Base-by-base conservation (phyloP, 2,329 filamentous ascomycete species). In the Nannizziopsis arthrosporioides region DNA sequence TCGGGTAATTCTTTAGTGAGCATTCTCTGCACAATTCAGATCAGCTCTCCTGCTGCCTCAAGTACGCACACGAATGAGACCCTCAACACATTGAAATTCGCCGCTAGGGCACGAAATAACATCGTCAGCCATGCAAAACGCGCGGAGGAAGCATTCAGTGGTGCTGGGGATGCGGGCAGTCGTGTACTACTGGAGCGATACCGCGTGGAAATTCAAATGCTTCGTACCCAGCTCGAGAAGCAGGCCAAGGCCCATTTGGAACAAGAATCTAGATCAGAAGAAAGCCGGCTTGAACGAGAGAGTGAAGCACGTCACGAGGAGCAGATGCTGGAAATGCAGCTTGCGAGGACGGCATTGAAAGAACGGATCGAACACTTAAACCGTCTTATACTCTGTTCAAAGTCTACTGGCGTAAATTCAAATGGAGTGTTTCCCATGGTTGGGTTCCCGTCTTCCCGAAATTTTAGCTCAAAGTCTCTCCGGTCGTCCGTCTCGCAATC, bases 311-410 rank as follows among this genome's bases (percentile, higher is more conserved):
- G 88, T 35, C 92, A 95, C 57, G 89, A 95, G 62, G 92, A 96
- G 69, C 92, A 98, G 65, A 90, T 98, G 77, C 74, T 98, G 47
- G 92, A 98, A 67, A 96, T 98, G 85, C 92, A 98, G 63, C 76
- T 98, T 41, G 92, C 92, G 30, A 81, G 92, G 37, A 98, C 92
- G 0, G 92, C 92, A 0, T 71, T 98, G 47, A 98, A 96, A 65
- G 92, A 98, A 70, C 82, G 92, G 27, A 98, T 98, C 58, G 89
- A 95, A 63, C 92, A 98, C 65, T 74, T 98, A 41, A 98, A 96
- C 67, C 82, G 90, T 42, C 73, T 98, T 43, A 96, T 98, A 54
- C 71, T 98, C 51, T 94, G 87, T 63, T 96, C 90, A 12, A 95
- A 95, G 63, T 96, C 90, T 4, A 84, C 86, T 5, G 92, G 92